Base-by-base conservation (phyloP, 1,284 basidiomycete species). In the Austroboletus niveus region DNA sequence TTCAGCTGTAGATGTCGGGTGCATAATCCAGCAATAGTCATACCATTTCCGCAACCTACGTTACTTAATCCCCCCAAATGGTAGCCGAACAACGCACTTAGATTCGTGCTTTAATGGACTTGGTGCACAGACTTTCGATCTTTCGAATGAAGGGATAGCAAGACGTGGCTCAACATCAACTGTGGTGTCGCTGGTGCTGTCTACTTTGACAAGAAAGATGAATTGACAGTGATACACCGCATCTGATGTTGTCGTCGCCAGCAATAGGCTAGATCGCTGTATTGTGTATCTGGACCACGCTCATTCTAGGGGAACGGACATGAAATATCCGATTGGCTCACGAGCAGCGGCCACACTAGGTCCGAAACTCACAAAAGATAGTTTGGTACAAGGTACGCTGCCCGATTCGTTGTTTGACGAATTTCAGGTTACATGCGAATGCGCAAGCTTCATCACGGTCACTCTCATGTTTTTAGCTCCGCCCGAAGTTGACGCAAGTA, bases 261-360 rank as follows among this genome's bases (percentile, higher is more conserved):
- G 17, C 17, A 17, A 17, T 17, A 17, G 70, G 44, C 62, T 80
- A 0, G 68, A 72, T 17, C 62, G 70, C 49, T 78, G 76, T 45
- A 52, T 78, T 4, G 62, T 80, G 1, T 81, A 81, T 55, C 71
- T 81, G 0, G 80, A 81, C 46, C 79, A 81, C 56, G 75, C 75
- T 0, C 79, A 81, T 57, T 81, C 79, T 1, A 63, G 80, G 30
- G 79, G 79, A 2, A 81, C 78, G 0, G 79, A 81, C 57, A 61
- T 81, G 17, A 79, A 75, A 45, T 62, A 81, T 35, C 78, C 80
- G 2, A 36, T 12, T 1, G 52, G 68, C n/a, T 69, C 67, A 38
- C 69, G 75, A 10, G 79, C 79, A 10, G 74, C 72, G 3, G 77
- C 80, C 5, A 81, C 78, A 1, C 59, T 80, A 4, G 80, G 78